Evolutionary conservation across 257 asterid species (phyloP).

Genomic region (Phtheirospermum japonicum): DNA sequence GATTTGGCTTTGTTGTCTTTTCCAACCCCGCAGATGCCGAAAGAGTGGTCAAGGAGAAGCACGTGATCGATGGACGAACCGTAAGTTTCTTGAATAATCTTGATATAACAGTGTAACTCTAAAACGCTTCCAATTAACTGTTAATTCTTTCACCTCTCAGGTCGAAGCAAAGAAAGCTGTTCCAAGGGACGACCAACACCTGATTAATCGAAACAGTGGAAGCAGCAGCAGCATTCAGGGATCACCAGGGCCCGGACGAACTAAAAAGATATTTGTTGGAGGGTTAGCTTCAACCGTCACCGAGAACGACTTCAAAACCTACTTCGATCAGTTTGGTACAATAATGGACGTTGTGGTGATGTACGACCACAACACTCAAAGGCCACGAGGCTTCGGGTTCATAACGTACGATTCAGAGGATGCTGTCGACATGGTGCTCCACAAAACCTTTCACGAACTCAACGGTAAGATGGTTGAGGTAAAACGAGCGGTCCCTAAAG

Average conservation of each 20-base stretch:
- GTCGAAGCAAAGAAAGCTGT: slow-evolving; percentile 92
- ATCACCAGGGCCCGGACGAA: slow-evolving; percentile 73
- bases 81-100: slow-evolving; percentile 43
- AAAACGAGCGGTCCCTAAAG: slow-evolving; percentile 81
- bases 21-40: slow-evolving; percentile 71
- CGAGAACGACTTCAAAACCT: slow-evolving; percentile 66
- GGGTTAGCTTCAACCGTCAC: slow-evolving; percentile 82
- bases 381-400: slow-evolving; percentile 84
- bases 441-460: slow-evolving; percentile 72
- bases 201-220: slow-evolving; percentile 49
- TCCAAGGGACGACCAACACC: slow-evolving; percentile 73
- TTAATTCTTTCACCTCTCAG: slow-evolving; percentile 36
- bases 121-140: background rate
- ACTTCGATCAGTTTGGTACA: slow-evolving; percentile 75
- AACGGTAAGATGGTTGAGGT: slow-evolving; percentile 84
- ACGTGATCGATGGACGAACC: slow-evolving; percentile 68
- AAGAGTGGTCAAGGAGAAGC: slow-evolving; percentile 77
- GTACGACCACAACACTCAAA: slow-evolving; percentile 84
- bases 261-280: slow-evolving; percentile 89
- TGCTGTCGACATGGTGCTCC: slow-evolving; percentile 70
- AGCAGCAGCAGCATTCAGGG: slow-evolving; percentile 59
- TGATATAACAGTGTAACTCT: slow-evolving; percentile 10
- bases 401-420: slow-evolving; percentile 80
- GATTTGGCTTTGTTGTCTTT: slow-evolving; percentile 80
- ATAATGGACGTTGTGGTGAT: slow-evolving; percentile 75